Evolutionary conservation across 352 stramenopile genomes (phyloP), one percentile per base, ranked within the genome.

Genomic region (Phytophthora pini): DNA sequence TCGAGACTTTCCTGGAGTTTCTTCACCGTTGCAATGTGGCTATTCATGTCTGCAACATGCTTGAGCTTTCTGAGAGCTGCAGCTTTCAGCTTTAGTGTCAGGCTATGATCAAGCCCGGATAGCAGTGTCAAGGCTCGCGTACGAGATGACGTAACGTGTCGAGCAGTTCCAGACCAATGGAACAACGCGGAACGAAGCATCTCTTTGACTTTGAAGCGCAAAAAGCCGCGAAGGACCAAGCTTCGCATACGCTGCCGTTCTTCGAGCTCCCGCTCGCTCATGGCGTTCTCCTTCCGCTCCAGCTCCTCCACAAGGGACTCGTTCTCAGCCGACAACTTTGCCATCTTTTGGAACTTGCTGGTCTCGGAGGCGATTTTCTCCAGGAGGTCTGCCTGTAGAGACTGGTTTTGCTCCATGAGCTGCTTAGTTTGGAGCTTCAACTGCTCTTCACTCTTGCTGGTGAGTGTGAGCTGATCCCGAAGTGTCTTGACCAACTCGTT

Each of bases 401-500:
- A 73, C 44, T 87, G 82, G 20, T 91, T 91, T 47, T 89, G 82
- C 46, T 91, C 76, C 45, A 89, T 84, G 17, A 91, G 74, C 49
- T 89, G 78, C 31, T 84, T 80, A 9, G 77, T 89, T 59, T 91
- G 82, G 13, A 88, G 65, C 53, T 91, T 89, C 39, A 91, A 62
- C 39, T 91, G 80, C 54, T 87, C 78, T 56, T 91, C 82, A 68
- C 78, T 88, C 29, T 84, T 84, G 13, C 65, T 72, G 5, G 66
- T 85, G 22, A 84, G 77, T 11, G 72, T 44, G 5, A 89, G 76
- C 29, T 91, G 71, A 29, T 91, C 76, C 13, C 68, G 66, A 9
- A 89, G 54, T 3, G 78, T 88, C 47, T 84, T 84, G 27, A 89
- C 54, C 13, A 74, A 59, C 51, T 88, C 82, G 17, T 76, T 82